These are phyloP conservation scores for Mycena latifolia DNA, from an alignment of 768 basidiomycete genomes.

Conservation along the genomic window DNA sequence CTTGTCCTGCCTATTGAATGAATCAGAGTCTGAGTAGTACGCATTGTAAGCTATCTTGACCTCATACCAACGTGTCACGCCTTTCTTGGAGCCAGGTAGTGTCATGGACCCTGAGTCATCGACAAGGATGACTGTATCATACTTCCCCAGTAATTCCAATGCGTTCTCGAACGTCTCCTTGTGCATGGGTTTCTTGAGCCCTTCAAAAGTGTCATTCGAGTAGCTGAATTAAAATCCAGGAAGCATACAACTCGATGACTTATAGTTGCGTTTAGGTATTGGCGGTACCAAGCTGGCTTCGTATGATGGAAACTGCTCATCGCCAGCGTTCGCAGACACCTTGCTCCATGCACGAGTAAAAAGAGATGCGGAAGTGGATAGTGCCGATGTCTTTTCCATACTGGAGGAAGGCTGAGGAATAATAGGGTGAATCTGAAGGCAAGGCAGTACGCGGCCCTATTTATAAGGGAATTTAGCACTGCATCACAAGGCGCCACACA, in stretches of 20 bases:
- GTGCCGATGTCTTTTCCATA: too few relatives aligned
- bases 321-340: slow-evolving; percentile 24
- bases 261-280: slow-evolving; percentile 2
- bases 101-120: slow-evolving; percentile 74
- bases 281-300: slow-evolving; percentile 14
- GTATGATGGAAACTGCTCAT: slow-evolving; percentile 24
- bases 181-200: slow-evolving; percentile 28
- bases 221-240: neutral
- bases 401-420: too few relatives aligned
- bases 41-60: slow-evolving; percentile 41
- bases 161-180: slow-evolving; percentile 43
- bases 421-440: too few relatives aligned
- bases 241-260: slow-evolving; percentile 14
- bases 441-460: too few relatives aligned
- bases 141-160: slow-evolving; percentile 54
- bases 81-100: slow-evolving; percentile 30
- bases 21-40: neutral
- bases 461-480: too few relatives aligned
- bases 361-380: too few relatives aligned
- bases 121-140: slow-evolving; percentile 69
- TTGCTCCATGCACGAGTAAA: too few relatives aligned
- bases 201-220: slow-evolving; percentile 10
- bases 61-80: slow-evolving; percentile 61
- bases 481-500: too few relatives aligned
- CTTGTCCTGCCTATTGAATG: slow-evolving; percentile 53